Evolutionary conservation across 345 rosid genomes (phyloP).

Genomic region (Citrus hindsii): DNA sequence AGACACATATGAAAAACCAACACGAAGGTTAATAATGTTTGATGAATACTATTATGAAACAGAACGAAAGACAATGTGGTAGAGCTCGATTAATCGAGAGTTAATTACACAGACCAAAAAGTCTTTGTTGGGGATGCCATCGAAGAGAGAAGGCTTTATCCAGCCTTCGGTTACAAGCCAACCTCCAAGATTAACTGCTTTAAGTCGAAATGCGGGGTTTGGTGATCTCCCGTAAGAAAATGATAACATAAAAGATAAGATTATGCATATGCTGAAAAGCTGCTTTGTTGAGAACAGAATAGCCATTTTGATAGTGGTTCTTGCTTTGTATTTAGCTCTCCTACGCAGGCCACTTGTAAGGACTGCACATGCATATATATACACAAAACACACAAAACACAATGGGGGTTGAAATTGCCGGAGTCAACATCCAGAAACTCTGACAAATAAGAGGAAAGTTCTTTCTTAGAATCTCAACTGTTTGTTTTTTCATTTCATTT

Average conservation of each 20-base stretch:
- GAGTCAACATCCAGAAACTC: background rate
- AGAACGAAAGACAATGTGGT: background rate
- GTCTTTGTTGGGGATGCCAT: constrained; percentile 58
- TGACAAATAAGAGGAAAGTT: background rate
- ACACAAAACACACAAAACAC: background rate
- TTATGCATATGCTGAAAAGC: constrained; percentile 5
- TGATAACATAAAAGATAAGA: constrained; percentile 9
- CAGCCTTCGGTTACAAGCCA: constrained; percentile 74
- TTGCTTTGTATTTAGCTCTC: background rate
- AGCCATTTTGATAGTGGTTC: constrained; percentile 6
- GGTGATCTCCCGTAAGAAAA: constrained; percentile 18
- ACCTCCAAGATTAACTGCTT: constrained; percentile 70
- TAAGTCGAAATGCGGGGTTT: constrained; percentile 16
- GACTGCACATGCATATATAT: background rate
- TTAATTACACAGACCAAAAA: constrained; percentile 39
- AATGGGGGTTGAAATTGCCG: background rate
- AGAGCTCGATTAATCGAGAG: no score
- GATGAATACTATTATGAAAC: background rate
- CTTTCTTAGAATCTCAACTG: background rate
- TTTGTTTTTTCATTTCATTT: background rate
- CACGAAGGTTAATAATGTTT: background rate
- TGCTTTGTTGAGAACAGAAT: background rate
- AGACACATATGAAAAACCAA: background rate
- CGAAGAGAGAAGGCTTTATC: constrained; percentile 66
- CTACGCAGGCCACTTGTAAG: background rate